Conservation (phyloP, 306 rosid species). For the Begonia masoniana region DNA sequence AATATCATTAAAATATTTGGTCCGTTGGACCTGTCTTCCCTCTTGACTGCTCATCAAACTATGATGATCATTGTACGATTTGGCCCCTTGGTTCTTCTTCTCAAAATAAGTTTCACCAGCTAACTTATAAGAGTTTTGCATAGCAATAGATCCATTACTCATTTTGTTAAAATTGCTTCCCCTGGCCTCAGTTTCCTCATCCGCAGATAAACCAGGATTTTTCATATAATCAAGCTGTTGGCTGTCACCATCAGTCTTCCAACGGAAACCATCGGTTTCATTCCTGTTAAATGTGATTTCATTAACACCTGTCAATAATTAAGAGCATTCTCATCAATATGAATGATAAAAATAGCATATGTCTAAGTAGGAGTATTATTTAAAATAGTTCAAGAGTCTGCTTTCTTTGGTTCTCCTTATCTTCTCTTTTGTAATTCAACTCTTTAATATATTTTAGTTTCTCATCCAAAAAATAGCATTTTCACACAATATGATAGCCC, state of each 20-base stretch:
- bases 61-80: constrained; percentile 7
- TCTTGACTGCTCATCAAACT: constrained; percentile 13
- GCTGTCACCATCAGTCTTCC: constrained; percentile 17
- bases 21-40: constrained; percentile 17
- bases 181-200: constrained; percentile 14
- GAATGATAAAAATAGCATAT: not conserved
- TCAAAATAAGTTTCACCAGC: constrained; percentile 19
- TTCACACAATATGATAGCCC: not conserved
- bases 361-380: too few relatives aligned
- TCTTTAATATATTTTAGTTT: too few relatives aligned
- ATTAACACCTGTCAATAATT: constrained; percentile 26
- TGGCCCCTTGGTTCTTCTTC: constrained; percentile 24
- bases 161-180: constrained; percentile 15
- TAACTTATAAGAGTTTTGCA: constrained; percentile 19
- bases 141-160: constrained; percentile 18
- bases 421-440: too few relatives aligned
- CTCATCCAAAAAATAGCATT: too few relatives aligned
- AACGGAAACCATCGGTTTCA: constrained; percentile 14
- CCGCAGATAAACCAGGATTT: constrained; percentile 13
- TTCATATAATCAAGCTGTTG: constrained; percentile 25
- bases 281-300: constrained; percentile 20
- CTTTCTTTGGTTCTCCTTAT: too few relatives aligned
- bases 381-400: too few relatives aligned
- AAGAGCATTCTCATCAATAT: not conserved
- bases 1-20: constrained; percentile 16